Conservation (phyloP, 345 rosid species). For the Acer yangbiense region DNA sequence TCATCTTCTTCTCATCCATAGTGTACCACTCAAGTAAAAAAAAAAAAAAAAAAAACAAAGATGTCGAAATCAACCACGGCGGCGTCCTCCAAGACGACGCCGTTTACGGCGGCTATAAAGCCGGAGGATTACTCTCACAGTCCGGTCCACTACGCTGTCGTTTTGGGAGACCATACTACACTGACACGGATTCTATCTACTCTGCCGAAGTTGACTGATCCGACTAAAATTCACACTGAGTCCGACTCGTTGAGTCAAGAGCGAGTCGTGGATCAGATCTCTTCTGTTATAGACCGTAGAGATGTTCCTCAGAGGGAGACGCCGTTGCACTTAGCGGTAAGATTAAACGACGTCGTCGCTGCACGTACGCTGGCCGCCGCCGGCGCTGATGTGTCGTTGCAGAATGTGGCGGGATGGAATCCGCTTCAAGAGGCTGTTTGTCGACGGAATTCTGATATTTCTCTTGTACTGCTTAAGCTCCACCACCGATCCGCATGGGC, state of each 20-base stretch:
- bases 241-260: conserved; percentile 71
- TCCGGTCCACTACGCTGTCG: conserved; percentile 86
- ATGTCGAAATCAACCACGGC: conserved; percentile 46
- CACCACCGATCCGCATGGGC: conserved; percentile 79
- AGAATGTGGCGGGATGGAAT: conserved; percentile 84
- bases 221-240: conserved; percentile 64
- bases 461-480: conserved; percentile 43
- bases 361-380: conserved; percentile 54
- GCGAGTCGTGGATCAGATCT: conserved; percentile 68
- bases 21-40: too few species aligned
- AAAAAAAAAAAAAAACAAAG: too few species aligned
- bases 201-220: conserved; percentile 68
- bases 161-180: conserved; percentile 63
- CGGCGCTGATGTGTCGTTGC: conserved; percentile 78
- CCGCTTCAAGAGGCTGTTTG: conserved; percentile 81
- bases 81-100: conserved; percentile 37
- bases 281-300: conserved; percentile 73
- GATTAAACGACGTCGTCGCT: conserved; percentile 59
- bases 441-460: conserved; percentile 60
- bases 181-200: conserved; percentile 68
- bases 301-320: conserved; percentile 85
- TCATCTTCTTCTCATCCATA: too few species aligned
- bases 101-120: conserved; percentile 42
- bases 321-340: conserved; percentile 87
- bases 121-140: conserved; percentile 82